Evolutionary conservation across 169 alveolate genomes (phyloP), one percentile per base, ranked within the genome.

Genomic region (Plasmodium billcollinsi): DNA sequence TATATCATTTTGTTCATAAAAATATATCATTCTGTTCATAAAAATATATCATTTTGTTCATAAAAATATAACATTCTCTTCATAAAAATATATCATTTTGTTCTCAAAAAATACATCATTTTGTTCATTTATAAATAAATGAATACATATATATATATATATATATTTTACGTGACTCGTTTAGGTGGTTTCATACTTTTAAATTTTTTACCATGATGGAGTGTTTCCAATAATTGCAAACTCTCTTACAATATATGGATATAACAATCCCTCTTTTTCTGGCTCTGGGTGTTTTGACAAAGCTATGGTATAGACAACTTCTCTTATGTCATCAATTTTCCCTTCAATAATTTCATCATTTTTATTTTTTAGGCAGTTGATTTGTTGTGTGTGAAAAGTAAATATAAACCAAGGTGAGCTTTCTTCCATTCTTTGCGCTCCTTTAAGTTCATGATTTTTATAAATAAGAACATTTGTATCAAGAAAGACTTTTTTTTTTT

Each of bases 351-450:
- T 89, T 73, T 88, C 80, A 12, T 97, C 97, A 61, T 95, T 75
- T 11, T 54, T 56, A 71, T 95, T 95, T 50, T 96, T 88, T 63
- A 97, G 85, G 67, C 98, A 97, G 88, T 97, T 97, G 43, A 97
- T 96, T 89, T 97, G 98, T 71, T 97, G 98, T 11, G 97, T 94
- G 20, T 93, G 95, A 80, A 97, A 97, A 47, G 97, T 95, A 88
- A 95, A 97, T 20, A 97, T 94, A 62, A 97, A 94, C 95, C 96
- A 93, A n/a, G 98, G 98, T 20, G 94, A 80, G 14, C 92, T 93
- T 54, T 91, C 97, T 52, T 66, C 93, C 94, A 93, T 89, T 54
- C 63, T 75, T 62, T 72, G 85, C 14, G 74, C 94, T 88, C 98
- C 98, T 61, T 91, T 95, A 12, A 96, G 93, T 47, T 96, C 98